Evolutionary conservation across 257 asterid species (phyloP).

Genomic region (Nicotiana benthamiana): DNA sequence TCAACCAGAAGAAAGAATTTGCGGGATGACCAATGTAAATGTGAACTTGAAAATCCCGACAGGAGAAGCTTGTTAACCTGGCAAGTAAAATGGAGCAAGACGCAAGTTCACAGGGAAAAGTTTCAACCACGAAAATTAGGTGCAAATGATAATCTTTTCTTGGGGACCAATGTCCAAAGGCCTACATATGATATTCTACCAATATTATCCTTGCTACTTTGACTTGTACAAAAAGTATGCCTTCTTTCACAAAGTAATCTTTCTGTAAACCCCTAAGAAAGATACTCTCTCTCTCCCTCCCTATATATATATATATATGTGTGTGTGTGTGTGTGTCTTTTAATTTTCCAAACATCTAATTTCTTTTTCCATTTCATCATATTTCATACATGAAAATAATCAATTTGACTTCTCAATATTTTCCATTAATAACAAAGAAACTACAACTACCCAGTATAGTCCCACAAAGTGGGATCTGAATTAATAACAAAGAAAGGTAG

Average conservation of each 20-base stretch:
- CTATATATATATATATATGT: no score
- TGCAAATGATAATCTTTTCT: background rate
- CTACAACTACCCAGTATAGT: no score
- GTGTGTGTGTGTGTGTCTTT: no score
- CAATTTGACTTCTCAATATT: background rate
- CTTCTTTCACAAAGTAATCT: background rate
- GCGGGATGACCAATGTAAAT: background rate
- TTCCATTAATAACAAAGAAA: no score
- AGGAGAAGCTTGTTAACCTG: background rate
- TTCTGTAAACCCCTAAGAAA: background rate
- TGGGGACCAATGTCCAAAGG: background rate
- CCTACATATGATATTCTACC: background rate
- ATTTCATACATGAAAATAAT: background rate
- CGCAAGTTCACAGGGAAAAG: background rate
- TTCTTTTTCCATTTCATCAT: background rate
- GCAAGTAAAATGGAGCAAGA: conserved; percentile 1
- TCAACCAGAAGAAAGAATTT: background rate
- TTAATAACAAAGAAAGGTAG: background rate
- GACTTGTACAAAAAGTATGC: background rate
- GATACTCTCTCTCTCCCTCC: no score
- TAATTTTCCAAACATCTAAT: background rate
- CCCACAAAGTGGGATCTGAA: no score
- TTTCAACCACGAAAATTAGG: background rate
- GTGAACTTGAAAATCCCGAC: background rate
- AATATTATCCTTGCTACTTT: background rate